Evolutionary conservation across 2,329 filamentous ascomycete species (phyloP), one percentile per base, ranked within the genome.

Genomic region (Neonectria neomacrospora): DNA sequence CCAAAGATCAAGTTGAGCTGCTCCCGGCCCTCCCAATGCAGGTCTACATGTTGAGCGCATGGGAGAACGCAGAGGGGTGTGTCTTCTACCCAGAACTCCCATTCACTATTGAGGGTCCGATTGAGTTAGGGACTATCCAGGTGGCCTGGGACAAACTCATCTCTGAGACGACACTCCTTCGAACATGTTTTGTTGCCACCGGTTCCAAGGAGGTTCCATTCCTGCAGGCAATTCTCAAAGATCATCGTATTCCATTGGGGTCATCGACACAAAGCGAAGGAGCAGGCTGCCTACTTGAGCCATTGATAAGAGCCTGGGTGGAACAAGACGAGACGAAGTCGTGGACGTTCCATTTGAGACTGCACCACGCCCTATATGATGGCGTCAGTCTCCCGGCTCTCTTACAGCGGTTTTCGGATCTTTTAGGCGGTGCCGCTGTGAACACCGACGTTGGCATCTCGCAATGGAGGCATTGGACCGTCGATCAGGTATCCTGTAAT

Each of bases 301-400:
- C 69, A 8, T 30, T 73, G 12, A 53, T 71, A 5, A 50, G 67
- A 3, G 66, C 54, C 10, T 55, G 57, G 3, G 45, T 64, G 10
- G 28, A 30, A 23, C 61, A 67, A 1, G 56, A 67, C 3, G 58
- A 66, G 0, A 41, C 66, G 0, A 65, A 68, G 0, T 63, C 67
- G 3, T 78, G 76, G 70, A 42, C 66, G 0, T 58, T 88, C 4
- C 78, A 85, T 2, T 80, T 93, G 5, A 82, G 82, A 26, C 90
- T 97, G 5, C 94, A 97, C 66, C 94, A 98, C 75, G 91, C 92
- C 0, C 82, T 97, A 0, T 98, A 97, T 73, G 95, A 97, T 75
- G 94, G 90, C 6, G 84, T 96, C 63, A 96, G 92, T 70, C 80
- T 97, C 5, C 86, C 89, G 1, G 74, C 84, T 0, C 79, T 97